Base-by-base conservation (phyloP, 805 yeast species). In the Candida alai region DNA sequence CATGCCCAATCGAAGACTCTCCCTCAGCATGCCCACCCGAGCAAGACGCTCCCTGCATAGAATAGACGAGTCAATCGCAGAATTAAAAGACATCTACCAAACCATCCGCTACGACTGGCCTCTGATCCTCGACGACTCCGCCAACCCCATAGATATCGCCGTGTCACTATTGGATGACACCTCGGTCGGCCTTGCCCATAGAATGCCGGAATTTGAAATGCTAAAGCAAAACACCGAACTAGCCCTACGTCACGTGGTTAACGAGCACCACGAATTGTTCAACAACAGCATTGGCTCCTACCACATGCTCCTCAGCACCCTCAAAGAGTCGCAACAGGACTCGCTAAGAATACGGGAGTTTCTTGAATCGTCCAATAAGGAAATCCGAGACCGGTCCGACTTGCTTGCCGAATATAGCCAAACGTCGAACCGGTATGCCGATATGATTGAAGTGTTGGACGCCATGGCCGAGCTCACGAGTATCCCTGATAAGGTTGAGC, bases 121-220 rank as follows among this genome's bases (percentile, higher is more conserved):
- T 4, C 68, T 63, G 34, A 37, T 52, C n/a, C 43, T 65, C 9
- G 51, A 49, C 14, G 56, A 51, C 11, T 70, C 76, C 32, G 76
- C 49, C 15, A 88, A 87, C 52, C 95, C 96, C 1, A 69, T 93
- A 29, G 96, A 87, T 47, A 65, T 81, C 34, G 96, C 96, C 0
- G 65, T 90, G 24, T 78, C 89, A 1, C 65, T 93, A 37, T 64
- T 88, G 48, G 97, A 90, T 56, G 81, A 80, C 47, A 78, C 95
- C 2, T 84, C 95, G 1, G 93, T 88, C n/a, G 97, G 97, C 0
- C 61, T 85, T 48, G 95, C 95, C 1, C 81, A 80, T 48, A 75
- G 80, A 40, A 68, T 70, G 38, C 69, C 69, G 2, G 88, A 85
- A 41, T 90, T 90, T 45, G 64, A 70, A 27, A 70, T 72, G 30